Percentiles rank a stretch among this genome's conserved stretches.
Conservation (phyloP, 306 rosid species). For the Macrotyloma uniflorum region DNA sequence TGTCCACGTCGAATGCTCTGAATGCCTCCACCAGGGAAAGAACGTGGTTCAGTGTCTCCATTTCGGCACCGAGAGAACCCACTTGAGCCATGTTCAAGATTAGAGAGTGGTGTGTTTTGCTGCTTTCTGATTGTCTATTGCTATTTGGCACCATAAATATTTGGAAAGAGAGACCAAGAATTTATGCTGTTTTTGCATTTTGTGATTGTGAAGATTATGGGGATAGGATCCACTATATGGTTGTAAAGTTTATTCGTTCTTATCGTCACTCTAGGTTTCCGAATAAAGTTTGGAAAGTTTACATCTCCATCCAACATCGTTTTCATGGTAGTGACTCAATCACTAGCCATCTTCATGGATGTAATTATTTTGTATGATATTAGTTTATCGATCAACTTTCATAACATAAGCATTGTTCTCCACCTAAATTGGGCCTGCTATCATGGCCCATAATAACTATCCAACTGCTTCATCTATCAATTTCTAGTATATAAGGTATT, state of each 20-base stretch:
- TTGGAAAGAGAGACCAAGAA: neutral
- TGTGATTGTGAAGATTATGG: neutral
- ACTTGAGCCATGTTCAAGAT: slow-evolving; percentile 47
- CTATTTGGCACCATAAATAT: slow-evolving; percentile 28
- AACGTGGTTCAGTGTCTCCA: slow-evolving; percentile 60
- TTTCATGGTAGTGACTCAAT: too few relatives aligned
- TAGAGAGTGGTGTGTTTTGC: neutral
- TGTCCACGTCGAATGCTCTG: slow-evolving; percentile 70
- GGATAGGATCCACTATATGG: slow-evolving; percentile 40
- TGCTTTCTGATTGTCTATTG: neutral
- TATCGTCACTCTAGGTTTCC: slow-evolving; percentile 6
- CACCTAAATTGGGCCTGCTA: too few relatives aligned
- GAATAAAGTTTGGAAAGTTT: slow-evolving; percentile 32
- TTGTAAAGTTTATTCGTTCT: slow-evolving; percentile 31
- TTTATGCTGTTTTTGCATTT: neutral
- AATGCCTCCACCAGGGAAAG: slow-evolving; percentile 60
- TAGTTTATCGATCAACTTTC: too few relatives aligned
- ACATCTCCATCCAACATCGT: too few relatives aligned
- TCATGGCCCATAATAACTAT: too few relatives aligned
- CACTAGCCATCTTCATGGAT: too few relatives aligned
- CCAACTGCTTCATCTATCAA: too few relatives aligned
- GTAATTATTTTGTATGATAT: too few relatives aligned
- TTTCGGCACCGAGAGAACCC: slow-evolving; percentile 50
- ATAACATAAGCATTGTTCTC: too few relatives aligned
- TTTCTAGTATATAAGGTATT: too few relatives aligned